Evolutionary conservation across 1,284 basidiomycete genomes (phyloP).

Genomic region (Apiotrichum akiyoshidainum): DNA sequence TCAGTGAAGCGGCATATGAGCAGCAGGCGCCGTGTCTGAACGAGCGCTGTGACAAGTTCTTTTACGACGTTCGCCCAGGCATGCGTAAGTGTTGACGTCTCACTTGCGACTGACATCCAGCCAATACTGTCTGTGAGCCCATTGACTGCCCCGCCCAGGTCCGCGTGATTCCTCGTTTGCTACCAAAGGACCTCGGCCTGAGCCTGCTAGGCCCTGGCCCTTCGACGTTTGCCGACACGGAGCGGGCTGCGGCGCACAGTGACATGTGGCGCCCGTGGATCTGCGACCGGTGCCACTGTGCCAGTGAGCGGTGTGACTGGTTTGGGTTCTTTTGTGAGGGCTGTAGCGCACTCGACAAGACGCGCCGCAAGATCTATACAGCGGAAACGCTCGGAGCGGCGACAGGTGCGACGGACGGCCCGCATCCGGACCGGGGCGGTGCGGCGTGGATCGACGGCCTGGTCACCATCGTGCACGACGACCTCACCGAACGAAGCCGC

Average conservation of each 20-base stretch:
- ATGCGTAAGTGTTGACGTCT: not conserved
- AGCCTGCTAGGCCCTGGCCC: no score
- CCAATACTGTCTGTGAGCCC: not conserved
- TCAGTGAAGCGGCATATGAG: slow-evolving; percentile 16
- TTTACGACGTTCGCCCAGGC: not conserved
- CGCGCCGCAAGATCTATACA: slow-evolving; percentile 10
- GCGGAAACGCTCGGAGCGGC: no score
- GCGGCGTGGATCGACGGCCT: no score
- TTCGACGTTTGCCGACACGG: slow-evolving; percentile 2
- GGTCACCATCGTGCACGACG: no score
- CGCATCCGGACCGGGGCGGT: no score
- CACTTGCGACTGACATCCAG: not conserved
- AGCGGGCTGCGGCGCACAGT: slow-evolving; percentile 22
- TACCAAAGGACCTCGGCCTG: no score
- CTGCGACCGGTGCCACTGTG: slow-evolving; percentile 37
- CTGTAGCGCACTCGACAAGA: slow-evolving; percentile 22
- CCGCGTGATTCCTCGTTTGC: not conserved
- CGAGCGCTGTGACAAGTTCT: slow-evolving; percentile 11
- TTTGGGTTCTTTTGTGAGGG: slow-evolving; percentile 39
- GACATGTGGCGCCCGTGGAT: slow-evolving; percentile 43
- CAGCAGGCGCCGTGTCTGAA: slow-evolving; percentile 17
- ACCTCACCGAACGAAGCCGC: no score
- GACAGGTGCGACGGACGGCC: no score
- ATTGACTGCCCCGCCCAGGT: slow-evolving; percentile 3
- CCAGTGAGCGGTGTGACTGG: slow-evolving; percentile 43